Evolutionary conservation across 768 basidiomycete species (phyloP), one percentile per base, ranked within the genome.

Genomic region (Psilocybe cubensis): DNA sequence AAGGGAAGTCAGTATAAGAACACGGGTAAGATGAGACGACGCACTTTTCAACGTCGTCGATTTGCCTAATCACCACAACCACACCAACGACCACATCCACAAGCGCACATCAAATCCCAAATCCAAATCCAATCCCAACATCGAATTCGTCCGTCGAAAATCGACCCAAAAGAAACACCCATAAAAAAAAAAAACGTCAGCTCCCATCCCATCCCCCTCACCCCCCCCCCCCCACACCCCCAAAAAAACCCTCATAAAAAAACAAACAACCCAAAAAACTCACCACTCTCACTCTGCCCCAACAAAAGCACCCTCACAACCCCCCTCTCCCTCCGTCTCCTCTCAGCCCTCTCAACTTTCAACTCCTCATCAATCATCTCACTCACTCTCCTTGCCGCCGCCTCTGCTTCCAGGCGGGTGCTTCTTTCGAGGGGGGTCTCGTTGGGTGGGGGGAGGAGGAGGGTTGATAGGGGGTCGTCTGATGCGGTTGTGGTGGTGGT

Each of bases 211-310:
- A 33, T 12, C 6, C 31, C 31, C 6, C 6, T 33, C 31, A 33
- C 7, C 31, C 31, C 31, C 31, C 31, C 31, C 31, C 6, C 12
- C 31, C 31, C 31, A 33, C 31, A n/a, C n/a, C n/a, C n/a, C n/a
- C n/a, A n/a, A n/a, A n/a, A n/a, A n/a, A n/a, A n/a, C n/a, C n/a
- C n/a, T n/a, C n/a, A n/a, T n/a, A n/a, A n/a, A n/a, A 33, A 33
- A 33, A 7, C 31, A 20, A 38, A 43, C 46, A 8, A 12, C 10
- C 51, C 50, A 35, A 8, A 54, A 47, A 49, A 72, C 80, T 66
- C 45, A 79, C 83, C 85, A 27, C 83, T 84, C 70, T 86, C 85
- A n/a, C 77, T 76, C 59, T 85, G 84, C 3, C 86, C 86, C 2
- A 87, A 74, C 4, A 88, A 53, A 3, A 88, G 67, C 4, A 87